Conservation (phyloP, 257 asterid genomes). For the Gentiana straminea region DNA sequence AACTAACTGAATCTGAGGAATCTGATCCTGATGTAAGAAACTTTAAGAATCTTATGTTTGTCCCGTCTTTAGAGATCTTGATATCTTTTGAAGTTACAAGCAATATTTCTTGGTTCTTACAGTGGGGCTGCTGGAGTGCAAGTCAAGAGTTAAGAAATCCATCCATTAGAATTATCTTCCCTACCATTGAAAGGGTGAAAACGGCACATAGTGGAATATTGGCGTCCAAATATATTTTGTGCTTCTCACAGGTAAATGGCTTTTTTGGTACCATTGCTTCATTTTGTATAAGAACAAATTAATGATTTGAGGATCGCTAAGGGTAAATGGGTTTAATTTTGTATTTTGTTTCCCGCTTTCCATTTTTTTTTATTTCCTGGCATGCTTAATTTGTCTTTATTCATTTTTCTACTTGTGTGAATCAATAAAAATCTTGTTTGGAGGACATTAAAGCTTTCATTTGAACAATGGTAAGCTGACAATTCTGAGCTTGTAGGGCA, state of each 20-base stretch:
- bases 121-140: constrained; percentile 98
- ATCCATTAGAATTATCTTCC: constrained; percentile 58
- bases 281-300: neutral
- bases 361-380: too few relatives aligned
- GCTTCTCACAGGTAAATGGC: constrained; percentile 73
- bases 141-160: constrained; percentile 76
- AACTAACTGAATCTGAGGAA: constrained; percentile 66
- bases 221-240: constrained; percentile 58
- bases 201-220: constrained; percentile 44
- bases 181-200: constrained; percentile 79
- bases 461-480: too few relatives aligned
- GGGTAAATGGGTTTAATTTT: neutral
- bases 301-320: neutral
- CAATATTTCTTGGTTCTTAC: constrained; percentile 21
- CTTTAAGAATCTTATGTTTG: constrained; percentile 4
- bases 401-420: too few relatives aligned
- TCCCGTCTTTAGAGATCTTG: constrained; percentile 6
- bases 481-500: too few relatives aligned
- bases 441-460: neutral
- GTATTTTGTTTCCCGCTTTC: too few relatives aligned
- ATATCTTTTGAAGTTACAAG: constrained; percentile 9
- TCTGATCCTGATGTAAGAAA: constrained; percentile 81
- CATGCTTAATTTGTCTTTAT: too few relatives aligned
- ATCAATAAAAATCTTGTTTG: neutral
- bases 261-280: neutral